Percentiles rank a stretch among this genome's conserved stretches.
These are phyloP conservation scores for Lathyrus aphaca DNA, from an alignment of 306 rosid species.

Conservation along the genomic window DNA sequence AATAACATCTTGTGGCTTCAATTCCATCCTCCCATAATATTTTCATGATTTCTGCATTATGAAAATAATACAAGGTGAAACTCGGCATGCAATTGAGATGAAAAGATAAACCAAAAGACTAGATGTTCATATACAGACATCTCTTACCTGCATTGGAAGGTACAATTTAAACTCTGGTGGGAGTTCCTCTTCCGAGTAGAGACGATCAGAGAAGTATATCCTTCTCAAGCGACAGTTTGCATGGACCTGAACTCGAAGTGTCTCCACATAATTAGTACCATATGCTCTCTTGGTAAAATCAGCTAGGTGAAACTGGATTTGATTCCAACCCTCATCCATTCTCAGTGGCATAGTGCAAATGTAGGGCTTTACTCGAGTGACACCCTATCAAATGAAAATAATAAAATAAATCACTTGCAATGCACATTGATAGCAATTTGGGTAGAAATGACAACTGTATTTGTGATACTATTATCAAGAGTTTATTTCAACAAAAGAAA, in stretches of 20 bases:
- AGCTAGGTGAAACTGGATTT: slow-evolving; percentile 79
- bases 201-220: slow-evolving; percentile 89
- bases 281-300: slow-evolving; percentile 94
- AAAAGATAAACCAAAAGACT: background rate
- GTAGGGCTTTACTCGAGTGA: slow-evolving; percentile 85
- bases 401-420: slow-evolving; percentile 21
- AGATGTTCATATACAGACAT: background rate
- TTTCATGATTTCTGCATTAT: slow-evolving; percentile 48
- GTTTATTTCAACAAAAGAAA: slow-evolving; percentile 17
- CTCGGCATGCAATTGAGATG: background rate
- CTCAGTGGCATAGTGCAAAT: slow-evolving; percentile 94
- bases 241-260: slow-evolving; percentile 93
- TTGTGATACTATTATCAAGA: background rate
- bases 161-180: slow-evolving; percentile 90
- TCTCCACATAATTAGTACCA: slow-evolving; percentile 97
- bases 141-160: slow-evolving; percentile 84
- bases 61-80: slow-evolving; percentile 9
- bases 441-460: slow-evolving; percentile 4
- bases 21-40: slow-evolving; percentile 22
- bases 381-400: slow-evolving; percentile 51
- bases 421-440: slow-evolving; percentile 13
- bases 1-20: background rate
- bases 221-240: slow-evolving; percentile 94
- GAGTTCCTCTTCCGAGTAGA: slow-evolving; percentile 95
- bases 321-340: slow-evolving; percentile 96